Evolutionary conservation across 2,329 filamentous ascomycete genomes (phyloP).

Genomic region (Cladosporium halotolerans): DNA sequence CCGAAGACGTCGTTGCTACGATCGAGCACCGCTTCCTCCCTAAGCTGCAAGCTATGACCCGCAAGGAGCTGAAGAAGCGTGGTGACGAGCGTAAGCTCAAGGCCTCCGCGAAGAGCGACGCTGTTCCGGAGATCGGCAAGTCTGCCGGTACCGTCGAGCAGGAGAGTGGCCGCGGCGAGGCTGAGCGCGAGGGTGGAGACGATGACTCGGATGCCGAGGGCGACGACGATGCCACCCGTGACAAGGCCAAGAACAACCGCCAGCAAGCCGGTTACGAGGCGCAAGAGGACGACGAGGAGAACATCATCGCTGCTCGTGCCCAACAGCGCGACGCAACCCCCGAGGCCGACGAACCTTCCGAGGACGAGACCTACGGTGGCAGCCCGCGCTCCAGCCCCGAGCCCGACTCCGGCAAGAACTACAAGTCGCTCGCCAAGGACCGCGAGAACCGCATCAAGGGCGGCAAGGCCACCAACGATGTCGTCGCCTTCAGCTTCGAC

Average conservation of each 20-base stretch:
- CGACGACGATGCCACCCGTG: constrained; percentile 54
- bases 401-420: constrained; percentile 37
- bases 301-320: constrained; percentile 61
- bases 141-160: constrained; percentile 53
- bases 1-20: constrained; percentile 68
- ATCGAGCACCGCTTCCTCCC: constrained; percentile 77
- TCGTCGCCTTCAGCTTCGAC: constrained; percentile 76
- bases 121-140: constrained; percentile 69
- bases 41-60: constrained; percentile 62
- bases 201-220: constrained; percentile 62
- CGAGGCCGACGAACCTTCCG: constrained; percentile 54
- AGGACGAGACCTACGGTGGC: constrained; percentile 50
- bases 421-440: constrained; percentile 30
- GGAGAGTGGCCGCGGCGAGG: constrained; percentile 37
- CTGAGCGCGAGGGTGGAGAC: constrained; percentile 50
- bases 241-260: constrained; percentile 69
- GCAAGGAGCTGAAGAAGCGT: constrained; percentile 75
- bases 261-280: constrained; percentile 82
- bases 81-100: constrained; percentile 52
- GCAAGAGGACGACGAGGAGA: constrained; percentile 86
- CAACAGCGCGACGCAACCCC: constrained; percentile 53
- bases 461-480: constrained; percentile 51
- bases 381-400: constrained; percentile 36
- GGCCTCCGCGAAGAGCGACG: constrained; percentile 51
- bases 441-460: constrained; percentile 61